Base-by-base conservation (phyloP, 2,329 filamentous ascomycete species). In the Claviceps quebecensis region DNA sequence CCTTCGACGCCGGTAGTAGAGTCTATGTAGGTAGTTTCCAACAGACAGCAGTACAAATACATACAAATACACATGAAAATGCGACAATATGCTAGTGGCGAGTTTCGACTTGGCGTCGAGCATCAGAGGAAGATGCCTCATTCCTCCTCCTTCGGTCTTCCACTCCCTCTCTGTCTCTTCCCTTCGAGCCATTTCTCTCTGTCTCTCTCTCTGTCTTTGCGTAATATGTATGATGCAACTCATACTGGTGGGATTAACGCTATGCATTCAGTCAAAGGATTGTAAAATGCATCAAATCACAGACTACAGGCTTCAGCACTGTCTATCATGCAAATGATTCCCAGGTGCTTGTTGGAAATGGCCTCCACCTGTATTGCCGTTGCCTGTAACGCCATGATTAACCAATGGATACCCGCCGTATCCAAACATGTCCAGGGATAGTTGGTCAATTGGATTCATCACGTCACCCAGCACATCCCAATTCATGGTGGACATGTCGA, bases 381-480 rank as follows among this genome's bases (percentile, higher is more conserved):
- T 43, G 19, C 48, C 47, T 19, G 54, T 54, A 3, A 36, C 19
- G 39, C 50, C 48, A 41, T 56, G 57, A 17, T 46, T 49, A 43
- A 52, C 36, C 48, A 49, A 57, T n/a, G 57, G 53, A 55, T 66
- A 55, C 0, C 58, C 57, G 37, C 61, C 64, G n/a, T 58, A 59
- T 40, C 60, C 60, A 50, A 67, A 67, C 51, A 67, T 59, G 44
- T 61, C 57, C 11, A 60, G 48, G 2, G 64, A 61, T 13, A 66
- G 51, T 44, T 65, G 62, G 9, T 59, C 58, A 34, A 61, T 58
- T 29, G 56, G 52, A 40, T 58, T 57, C n/a, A 57, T 37, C 52
- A 63, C 55, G 50, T 62, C 60, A 16, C 61, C 65, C 63, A 70
- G 72, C 60, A 75, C 66, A 50, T 75, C 72, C 68, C 72, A 73